A percentile compares a stretch with the other conserved stretches of the same genome.
These are phyloP conservation scores for Claviceps spartinae DNA, from an alignment of 2,329 filamentous ascomycete genomes.

Conservation along the genomic window DNA sequence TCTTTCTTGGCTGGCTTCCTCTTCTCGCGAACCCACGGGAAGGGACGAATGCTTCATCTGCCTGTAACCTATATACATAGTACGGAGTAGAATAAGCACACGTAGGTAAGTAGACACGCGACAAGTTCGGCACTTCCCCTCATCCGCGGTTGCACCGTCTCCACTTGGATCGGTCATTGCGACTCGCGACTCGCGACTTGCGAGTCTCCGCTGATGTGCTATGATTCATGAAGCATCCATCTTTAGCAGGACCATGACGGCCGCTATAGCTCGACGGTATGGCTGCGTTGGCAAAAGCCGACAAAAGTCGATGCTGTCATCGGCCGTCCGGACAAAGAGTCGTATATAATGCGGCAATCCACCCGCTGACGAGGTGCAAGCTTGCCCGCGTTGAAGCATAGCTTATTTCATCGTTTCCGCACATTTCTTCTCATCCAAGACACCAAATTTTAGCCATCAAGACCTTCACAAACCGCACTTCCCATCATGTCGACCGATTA, in stretches of 20 bases:
- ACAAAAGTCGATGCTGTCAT: conserved; percentile 1
- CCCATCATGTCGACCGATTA: conserved; percentile 18
- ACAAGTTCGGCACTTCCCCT: background rate
- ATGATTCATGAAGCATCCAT: background rate
- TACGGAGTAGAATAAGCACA: no score
- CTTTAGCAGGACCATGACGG: background rate
- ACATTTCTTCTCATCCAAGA: no score
- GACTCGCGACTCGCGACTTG: no score
- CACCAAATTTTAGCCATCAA: no score
- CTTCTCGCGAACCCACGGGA: no score
- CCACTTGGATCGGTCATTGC: background rate
- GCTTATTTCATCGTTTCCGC: background rate
- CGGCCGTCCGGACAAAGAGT: background rate
- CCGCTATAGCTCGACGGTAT: background rate
- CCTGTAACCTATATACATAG: no score
- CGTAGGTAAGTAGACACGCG: no score
- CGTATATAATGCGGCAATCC: background rate
- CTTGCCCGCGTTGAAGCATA: accelerated
- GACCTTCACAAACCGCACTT: background rate
- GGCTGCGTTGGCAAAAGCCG: background rate
- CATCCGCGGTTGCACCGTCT: background rate
- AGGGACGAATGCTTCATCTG: no score
- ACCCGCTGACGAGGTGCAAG: no score
- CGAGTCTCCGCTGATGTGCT: background rate
- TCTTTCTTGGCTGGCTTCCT: no score